These are phyloP conservation scores for Thraustochytrium sp. DNA, from an alignment of 352 stramenopile genomes.

Conservation along the genomic window DNA sequence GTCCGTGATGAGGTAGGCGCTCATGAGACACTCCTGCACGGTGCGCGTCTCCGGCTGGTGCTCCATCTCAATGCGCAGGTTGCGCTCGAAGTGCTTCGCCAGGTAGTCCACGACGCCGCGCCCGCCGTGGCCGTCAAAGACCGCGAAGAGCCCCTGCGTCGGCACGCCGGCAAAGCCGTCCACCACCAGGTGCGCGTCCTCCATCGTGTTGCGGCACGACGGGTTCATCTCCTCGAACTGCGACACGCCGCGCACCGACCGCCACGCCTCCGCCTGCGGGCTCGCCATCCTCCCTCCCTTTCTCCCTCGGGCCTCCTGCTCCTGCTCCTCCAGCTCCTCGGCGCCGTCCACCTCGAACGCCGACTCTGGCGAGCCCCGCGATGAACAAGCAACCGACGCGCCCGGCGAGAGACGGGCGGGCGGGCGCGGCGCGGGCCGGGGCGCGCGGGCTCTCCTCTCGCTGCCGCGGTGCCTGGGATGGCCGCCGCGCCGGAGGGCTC, in stretches of 20 bases:
- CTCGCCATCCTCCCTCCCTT: not conserved
- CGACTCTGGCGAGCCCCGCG: no score
- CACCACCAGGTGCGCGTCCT: slow-evolving; percentile 60
- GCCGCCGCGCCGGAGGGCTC: no score
- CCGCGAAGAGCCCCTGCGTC: slow-evolving; percentile 54
- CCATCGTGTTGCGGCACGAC: slow-evolving; percentile 56
- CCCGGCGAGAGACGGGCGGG: no score
- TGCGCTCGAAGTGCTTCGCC: slow-evolving; percentile 52
- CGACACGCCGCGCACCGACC: slow-evolving; percentile 30
- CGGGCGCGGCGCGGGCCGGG: no score
- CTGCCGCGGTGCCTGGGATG: no score
- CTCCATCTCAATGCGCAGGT: slow-evolving; percentile 50
- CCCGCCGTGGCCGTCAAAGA: slow-evolving; percentile 68
- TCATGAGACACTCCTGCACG: slow-evolving; percentile 55
- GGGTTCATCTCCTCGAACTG: slow-evolving; percentile 67
- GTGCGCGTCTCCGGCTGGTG: slow-evolving; percentile 44
- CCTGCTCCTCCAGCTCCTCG: not conserved
- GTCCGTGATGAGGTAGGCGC: slow-evolving; percentile 65
- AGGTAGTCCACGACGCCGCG: slow-evolving; percentile 59
- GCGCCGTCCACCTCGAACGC: no score
- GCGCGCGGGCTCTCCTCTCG: no score
- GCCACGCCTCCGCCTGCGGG: not conserved
- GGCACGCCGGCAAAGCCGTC: slow-evolving; percentile 50
- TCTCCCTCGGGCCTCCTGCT: not conserved
- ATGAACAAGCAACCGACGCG: no score